A percentile compares a stretch with the other conserved stretches of the same genome.
These are phyloP conservation scores for Camelina hispida DNA, from an alignment of 345 rosid genomes.

Conservation along the genomic window DNA sequence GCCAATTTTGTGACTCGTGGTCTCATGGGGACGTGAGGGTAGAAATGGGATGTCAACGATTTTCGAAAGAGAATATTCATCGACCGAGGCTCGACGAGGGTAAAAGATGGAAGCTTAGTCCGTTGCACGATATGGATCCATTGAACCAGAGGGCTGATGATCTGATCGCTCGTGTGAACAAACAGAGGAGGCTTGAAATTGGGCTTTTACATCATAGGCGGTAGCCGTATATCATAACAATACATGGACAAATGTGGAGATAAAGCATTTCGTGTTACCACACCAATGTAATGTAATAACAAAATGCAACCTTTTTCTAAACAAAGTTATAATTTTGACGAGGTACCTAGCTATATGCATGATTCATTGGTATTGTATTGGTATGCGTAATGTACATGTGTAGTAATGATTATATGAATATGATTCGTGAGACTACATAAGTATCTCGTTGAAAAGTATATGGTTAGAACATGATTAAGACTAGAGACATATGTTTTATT, in stretches of 20 bases:
- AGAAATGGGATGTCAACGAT: neutral
- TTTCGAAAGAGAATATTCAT: conserved; percentile 11
- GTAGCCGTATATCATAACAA: neutral
- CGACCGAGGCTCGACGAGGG: neutral
- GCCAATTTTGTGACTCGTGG: conserved; percentile 32
- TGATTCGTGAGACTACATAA: too few relatives aligned
- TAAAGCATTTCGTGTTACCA: neutral
- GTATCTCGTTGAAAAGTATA: too few relatives aligned
- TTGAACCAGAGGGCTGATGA: conserved; percentile 72
- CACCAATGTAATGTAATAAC: neutral
- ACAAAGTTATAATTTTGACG: too few relatives aligned
- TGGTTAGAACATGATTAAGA: too few relatives aligned
- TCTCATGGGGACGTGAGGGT: conserved; percentile 20
- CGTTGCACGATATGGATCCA: conserved; percentile 50
- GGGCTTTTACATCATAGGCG: conserved; percentile 16
- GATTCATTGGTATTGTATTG: too few relatives aligned
- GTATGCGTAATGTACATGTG: too few relatives aligned
- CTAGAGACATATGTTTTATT: too few relatives aligned
- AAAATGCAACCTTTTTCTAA: neutral
- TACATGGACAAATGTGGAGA: conserved; percentile 8
- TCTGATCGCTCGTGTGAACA: conserved; percentile 68
- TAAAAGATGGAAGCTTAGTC: conserved; percentile 28
- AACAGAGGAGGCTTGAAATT: conserved; percentile 61
- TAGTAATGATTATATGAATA: too few relatives aligned
- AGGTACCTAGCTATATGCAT: too few relatives aligned